Evolutionary conservation across 148 eudicot species (phyloP), one percentile per base, ranked within the genome.

Genomic region (Fallopia convolvulus): DNA sequence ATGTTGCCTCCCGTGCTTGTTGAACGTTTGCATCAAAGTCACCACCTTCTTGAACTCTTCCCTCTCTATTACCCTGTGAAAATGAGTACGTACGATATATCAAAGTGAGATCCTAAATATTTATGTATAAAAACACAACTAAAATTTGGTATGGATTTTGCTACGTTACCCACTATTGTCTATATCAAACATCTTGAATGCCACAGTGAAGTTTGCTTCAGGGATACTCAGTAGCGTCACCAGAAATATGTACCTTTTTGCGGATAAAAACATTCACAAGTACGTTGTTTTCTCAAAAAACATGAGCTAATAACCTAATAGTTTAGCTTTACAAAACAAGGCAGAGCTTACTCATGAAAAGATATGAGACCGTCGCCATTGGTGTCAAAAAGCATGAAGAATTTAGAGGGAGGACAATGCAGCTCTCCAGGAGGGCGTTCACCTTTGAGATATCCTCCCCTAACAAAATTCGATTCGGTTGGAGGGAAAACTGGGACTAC

Each of bases 351-450:
- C 97, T 94, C 96, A 15, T 92, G 82, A 79, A 94, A 94, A 60
- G 98, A 94, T 46, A 94, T 86, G 71, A 92, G 89, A 26, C 98
- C 98, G 77, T 94, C 98, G 36, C 77, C 84, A 50, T 94, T 77
- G 15, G 88, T 89, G 75, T 94, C 98, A 41, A 94, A 94, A 66
- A 92, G 93, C 98, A 92, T 94, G 80, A 94, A 94, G 74, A 94
- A 94, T 23, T 84, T 6, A 0, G 98, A 94, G 79, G 96, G 91
- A 75, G 97, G 78, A 50, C 95, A 90, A 8, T 86, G 90, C 8
- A 92, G 74, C 58, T 90, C 87, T 15, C 88, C 87, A 4, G 88
- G 85, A 58, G 79, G 30, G n/a, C 41, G 61, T 74, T 94, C 97
- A 5, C 99, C 97, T 81, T 78, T 87, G 63, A 94, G 70, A 77